Conservation (phyloP, 1,284 basidiomycete genomes). For the Cryptococcus sp. region DNA sequence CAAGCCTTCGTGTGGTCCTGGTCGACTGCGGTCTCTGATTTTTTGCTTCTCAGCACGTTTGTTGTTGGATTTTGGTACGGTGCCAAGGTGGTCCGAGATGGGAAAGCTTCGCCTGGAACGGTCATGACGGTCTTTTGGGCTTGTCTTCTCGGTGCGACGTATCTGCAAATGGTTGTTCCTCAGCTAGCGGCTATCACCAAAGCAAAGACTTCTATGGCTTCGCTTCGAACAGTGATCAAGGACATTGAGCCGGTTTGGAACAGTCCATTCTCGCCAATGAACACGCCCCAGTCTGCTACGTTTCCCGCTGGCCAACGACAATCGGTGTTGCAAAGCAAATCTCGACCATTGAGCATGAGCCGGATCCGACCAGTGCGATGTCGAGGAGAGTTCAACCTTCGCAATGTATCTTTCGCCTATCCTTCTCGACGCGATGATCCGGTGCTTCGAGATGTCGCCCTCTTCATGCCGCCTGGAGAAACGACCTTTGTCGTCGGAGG, state of each 20-base stretch:
- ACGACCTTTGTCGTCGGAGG: constrained; percentile 89
- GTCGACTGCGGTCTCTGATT: constrained; percentile 64
- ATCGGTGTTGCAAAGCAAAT: constrained; percentile 1
- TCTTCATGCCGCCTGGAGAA: constrained; percentile 72
- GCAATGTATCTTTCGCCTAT: constrained; percentile 74
- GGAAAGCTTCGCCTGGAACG: constrained; percentile 62
- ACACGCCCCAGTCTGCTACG: constrained; percentile 3
- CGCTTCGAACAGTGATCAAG: constrained; percentile 59
- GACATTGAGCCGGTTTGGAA: constrained; percentile 39
- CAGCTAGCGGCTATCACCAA: constrained; percentile 71
- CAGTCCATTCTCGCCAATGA: constrained; percentile 9
- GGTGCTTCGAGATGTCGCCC: constrained; percentile 49
- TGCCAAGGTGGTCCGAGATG: constrained; percentile 71
- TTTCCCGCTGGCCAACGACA: constrained; percentile 3
- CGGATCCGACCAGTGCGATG: constrained; percentile 50
- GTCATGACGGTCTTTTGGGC: constrained; percentile 98
- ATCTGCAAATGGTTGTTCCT: constrained; percentile 79
- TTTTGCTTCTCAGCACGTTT: constrained; percentile 84
- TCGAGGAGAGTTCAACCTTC: constrained; percentile 72
- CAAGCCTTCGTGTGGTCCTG: constrained; percentile 71
- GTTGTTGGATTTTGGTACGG: constrained; percentile 98
- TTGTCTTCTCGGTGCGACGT: constrained; percentile 78
- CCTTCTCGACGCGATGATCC: constrained; percentile 59
- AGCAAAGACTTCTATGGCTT: constrained; percentile 77
- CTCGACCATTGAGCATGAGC: constrained; percentile 12